A percentile compares a stretch with the other conserved stretches of the same genome.
These are phyloP conservation scores for Tetradesmus lagerheimii DNA, from an alignment of 139 green algal species.

Conservation along the genomic window DNA sequence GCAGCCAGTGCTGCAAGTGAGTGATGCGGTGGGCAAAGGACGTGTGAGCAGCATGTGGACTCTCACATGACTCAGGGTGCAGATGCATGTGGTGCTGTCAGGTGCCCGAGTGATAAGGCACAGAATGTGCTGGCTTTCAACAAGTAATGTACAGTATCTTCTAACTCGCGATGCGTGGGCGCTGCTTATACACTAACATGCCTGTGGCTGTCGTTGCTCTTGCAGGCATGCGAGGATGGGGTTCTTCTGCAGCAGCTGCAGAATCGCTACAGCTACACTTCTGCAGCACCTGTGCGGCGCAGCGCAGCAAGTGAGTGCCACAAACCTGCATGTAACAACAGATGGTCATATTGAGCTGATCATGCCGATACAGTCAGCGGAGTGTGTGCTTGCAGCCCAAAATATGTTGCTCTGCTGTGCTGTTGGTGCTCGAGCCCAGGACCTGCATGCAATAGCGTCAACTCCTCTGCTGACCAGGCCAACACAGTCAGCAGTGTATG, in stretches of 20 bases:
- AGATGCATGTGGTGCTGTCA: neutral
- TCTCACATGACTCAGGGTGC: neutral
- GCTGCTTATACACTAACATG: neutral
- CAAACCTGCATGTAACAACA: neutral
- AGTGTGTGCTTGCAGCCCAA: neutral
- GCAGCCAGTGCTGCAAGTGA: neutral
- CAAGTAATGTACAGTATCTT: too few relatives aligned
- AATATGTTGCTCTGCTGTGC: neutral
- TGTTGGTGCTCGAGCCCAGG: neutral
- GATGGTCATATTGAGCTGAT: neutral
- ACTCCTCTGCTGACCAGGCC: too few relatives aligned
- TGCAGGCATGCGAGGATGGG: neutral
- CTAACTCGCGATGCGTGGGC: neutral
- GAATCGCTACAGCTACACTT: conserved; percentile 25
- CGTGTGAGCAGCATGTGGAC: neutral
- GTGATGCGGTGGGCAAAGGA: neutral
- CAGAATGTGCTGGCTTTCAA: too few relatives aligned
- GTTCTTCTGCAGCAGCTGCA: neutral
- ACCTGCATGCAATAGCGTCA: too few relatives aligned
- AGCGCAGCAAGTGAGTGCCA: neutral
- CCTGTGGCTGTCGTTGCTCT: neutral
- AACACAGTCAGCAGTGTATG: too few relatives aligned
- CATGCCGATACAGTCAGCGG: neutral
- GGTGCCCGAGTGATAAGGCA: neutral
- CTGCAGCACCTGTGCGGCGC: neutral